Conservation (phyloP, 2,329 filamentous ascomycete species). For the Penicillium sp. region DNA sequence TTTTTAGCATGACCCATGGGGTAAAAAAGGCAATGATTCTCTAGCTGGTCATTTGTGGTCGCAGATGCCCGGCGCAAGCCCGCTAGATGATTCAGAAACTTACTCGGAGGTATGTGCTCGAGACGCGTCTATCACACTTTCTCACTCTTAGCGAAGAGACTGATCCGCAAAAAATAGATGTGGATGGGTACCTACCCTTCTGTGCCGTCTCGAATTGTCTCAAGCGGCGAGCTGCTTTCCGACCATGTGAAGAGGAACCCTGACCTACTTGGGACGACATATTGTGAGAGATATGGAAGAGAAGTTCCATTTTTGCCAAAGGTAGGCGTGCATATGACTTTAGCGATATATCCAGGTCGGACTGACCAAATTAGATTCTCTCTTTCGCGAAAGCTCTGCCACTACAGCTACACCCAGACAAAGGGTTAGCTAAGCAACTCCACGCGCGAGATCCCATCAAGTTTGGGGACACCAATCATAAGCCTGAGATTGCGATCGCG, state of each 20-base stretch:
- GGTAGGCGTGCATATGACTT: constrained; percentile 33
- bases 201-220: constrained; percentile 64
- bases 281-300: constrained; percentile 62
- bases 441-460: constrained; percentile 65
- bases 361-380: constrained; percentile 53
- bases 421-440: constrained; percentile 63
- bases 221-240: constrained; percentile 64
- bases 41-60: constrained; percentile 66
- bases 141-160: background rate
- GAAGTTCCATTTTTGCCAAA: constrained; percentile 75
- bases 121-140: background rate
- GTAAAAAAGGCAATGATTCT: constrained; percentile 66
- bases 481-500: constrained; percentile 75
- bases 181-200: constrained; percentile 77
- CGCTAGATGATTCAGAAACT: constrained; percentile 64
- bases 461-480: constrained; percentile 74
- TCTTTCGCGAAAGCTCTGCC: constrained; percentile 74
- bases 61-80: constrained; percentile 65
- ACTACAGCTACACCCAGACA: constrained; percentile 73
- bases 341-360: background rate
- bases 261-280: constrained; percentile 63
- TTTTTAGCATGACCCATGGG: constrained; percentile 67
- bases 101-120: constrained; percentile 59
- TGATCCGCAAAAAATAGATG: constrained; percentile 43
- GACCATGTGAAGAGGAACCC: constrained; percentile 67